Conservation (phyloP, 2,329 filamentous ascomycete species). For the Aspergillus calidoustus region DNA sequence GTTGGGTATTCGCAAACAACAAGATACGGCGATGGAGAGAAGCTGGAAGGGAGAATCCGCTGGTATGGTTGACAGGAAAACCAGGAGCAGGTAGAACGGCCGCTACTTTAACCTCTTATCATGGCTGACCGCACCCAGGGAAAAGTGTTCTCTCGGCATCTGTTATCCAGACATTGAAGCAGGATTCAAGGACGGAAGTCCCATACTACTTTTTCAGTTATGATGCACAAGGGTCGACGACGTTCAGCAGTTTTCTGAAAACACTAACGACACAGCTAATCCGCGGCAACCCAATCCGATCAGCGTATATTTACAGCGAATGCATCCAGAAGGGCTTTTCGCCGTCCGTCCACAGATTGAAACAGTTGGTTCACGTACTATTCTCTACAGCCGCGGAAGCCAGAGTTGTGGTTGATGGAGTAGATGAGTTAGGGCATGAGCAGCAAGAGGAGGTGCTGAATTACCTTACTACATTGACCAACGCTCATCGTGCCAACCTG, state of each 20-base stretch:
- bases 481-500: neutral
- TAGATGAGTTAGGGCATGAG: neutral
- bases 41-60: neutral
- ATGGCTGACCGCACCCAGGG: neutral
- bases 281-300: neutral
- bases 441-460: neutral
- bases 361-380: neutral
- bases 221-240: too few relatives aligned
- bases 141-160: neutral
- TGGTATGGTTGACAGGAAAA: neutral
- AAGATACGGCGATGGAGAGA: neutral
- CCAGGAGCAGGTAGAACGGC: neutral
- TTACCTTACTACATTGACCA: neutral
- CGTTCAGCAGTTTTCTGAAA: too few relatives aligned
- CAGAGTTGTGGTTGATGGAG: neutral
- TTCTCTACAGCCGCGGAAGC: neutral
- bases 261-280: neutral
- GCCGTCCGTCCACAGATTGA: neutral
- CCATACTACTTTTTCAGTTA: neutral
- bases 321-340: neutral
- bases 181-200: neutral
- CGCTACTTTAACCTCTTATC: too few relatives aligned
- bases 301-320: neutral
- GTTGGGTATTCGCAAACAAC: neutral
- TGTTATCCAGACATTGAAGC: neutral